Base-by-base conservation (phyloP, 164 flowering plant species). In the Vitis riparia region DNA sequence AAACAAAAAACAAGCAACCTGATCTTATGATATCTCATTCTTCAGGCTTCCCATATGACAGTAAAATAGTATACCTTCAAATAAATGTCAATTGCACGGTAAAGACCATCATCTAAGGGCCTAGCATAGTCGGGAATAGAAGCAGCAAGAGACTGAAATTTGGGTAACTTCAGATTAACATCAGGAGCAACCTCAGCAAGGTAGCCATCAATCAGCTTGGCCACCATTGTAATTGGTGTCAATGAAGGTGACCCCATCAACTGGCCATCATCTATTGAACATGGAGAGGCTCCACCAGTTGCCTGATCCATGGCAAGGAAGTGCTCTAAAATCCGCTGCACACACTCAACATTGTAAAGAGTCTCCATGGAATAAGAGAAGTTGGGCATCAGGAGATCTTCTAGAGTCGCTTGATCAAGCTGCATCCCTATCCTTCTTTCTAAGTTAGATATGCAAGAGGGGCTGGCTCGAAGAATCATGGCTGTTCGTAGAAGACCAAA, bases 141-240 rank as follows among this genome's bases (percentile, higher is more conserved):
- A 51, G 87, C 91, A 76, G 97, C 97, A 74, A 94, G 86, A 29
- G 86, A 81, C 65, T 87, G 89, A 83, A 94, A 92, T 79, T 91
- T 92, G 37, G 91, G 91, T 13, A 82, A 91, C 82, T 94, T 94
- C 76, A 94, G 75, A 75, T 94, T 91, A 65, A 90, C 79, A 73
- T 94, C 99, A 32, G 99, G 94, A 3, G 99, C 99, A 48, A 94
- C 95, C 84, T 94, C 97, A 3, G 99, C 95, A 62, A 94, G 91
- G 77, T 91, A 94, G 12, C 97, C 97, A 75, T 94, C 99, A 50
- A 94, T 84, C 58, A 94, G 87, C 85, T 89, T 92, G 48, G 97
- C 95, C 4, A 92, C 99, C 87, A 82, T 87, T 10, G 97, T 92
- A 47, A 94, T 81, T 12, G 99, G 97, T 17, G 93, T 87, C 75